Base-by-base conservation (phyloP, 2,329 filamentous ascomycete genomes). In the Beauveria brongniartii region DNA sequence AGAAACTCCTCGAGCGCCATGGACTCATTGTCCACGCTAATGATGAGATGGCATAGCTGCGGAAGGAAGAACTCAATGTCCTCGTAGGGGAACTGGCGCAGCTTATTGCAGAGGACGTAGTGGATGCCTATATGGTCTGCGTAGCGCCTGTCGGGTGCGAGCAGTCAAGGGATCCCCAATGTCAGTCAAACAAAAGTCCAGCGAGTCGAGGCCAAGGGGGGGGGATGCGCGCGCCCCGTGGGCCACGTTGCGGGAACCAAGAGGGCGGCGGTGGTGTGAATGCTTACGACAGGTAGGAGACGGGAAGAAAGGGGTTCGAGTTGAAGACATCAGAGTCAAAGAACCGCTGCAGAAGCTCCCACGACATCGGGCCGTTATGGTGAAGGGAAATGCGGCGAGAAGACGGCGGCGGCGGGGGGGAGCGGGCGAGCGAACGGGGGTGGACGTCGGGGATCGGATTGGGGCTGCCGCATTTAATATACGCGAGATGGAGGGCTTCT, bases 251-350 rank as follows among this genome's bases (percentile, higher is more conserved):
- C 43, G 52, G 41, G 24, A 20, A 34, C 3, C 22, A 26, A 26
- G 20, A 47, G 5, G 41, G 37, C 7, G 46, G 30, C 24, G 16
- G 41, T 4, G 50, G 30, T 61, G 53, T 10, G 40, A 3, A 18
- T 65, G 80, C 87, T 83, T 80, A 93, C 90, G 90, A 90, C 71
- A 94, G 85, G 77, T 94, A 94, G 66, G 90, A 91, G 73, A 94
- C 90, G 64, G 90, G 89, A 75, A 94, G 86, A 75, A 92, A 93
- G 65, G 91, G 90, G 77, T 93, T 88, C 78, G 90, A 88, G 80
- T 92, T 93, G 82, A 94, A 94, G 80, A 94, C 89, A 81, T 94
- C 90, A 80, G 89, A 92, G 83, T 93, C 90, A 80, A 94, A 86
- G 84, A 93, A 92, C 77, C 90, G 86, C 81, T 91, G 89, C 74